Conservation (phyloP, 2,329 filamentous ascomycete genomes). For the Microsporum canis region DNA sequence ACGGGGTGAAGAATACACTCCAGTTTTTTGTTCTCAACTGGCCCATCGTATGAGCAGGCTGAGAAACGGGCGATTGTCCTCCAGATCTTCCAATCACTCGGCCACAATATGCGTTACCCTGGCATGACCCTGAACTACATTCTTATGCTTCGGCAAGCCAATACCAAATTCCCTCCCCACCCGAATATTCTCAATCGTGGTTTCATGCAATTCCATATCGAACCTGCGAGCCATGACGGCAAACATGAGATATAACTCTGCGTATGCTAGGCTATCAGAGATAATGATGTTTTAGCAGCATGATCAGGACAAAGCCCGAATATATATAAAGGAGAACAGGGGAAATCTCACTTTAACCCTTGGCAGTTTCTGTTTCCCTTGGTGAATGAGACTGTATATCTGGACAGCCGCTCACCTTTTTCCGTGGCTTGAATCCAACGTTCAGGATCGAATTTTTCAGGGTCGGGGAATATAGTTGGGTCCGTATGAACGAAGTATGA, state of each 20-base stretch:
- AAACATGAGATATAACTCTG: conserved; percentile 9
- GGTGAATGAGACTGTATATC: conserved; percentile 18
- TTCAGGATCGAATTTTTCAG: conserved; percentile 17
- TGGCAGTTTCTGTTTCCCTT: conserved; percentile 17
- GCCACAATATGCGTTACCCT: neutral
- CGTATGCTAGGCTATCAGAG: conserved; percentile 6
- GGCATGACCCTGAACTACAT: neutral
- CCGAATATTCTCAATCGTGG: neutral
- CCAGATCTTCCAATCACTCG: neutral
- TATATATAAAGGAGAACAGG: neutral
- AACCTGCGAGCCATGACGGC: conserved; percentile 8
- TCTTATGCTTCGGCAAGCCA: neutral
- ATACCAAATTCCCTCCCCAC: neutral
- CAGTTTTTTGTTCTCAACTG: neutral
- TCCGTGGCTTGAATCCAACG: conserved; percentile 17
- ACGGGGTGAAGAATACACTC: neutral
- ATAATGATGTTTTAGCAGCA: neutral
- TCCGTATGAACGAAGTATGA: conserved; percentile 17
- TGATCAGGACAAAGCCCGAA: neutral
- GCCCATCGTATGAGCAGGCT: neutral
- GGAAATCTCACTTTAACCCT: conserved; percentile 16
- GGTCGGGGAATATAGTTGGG: conserved; percentile 17
- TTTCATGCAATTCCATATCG: conserved; percentile 6
- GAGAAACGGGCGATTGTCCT: neutral
- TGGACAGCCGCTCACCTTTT: conserved; percentile 13